Conservation (phyloP, 805 yeast genomes). For the Ogataea polymorpha region DNA sequence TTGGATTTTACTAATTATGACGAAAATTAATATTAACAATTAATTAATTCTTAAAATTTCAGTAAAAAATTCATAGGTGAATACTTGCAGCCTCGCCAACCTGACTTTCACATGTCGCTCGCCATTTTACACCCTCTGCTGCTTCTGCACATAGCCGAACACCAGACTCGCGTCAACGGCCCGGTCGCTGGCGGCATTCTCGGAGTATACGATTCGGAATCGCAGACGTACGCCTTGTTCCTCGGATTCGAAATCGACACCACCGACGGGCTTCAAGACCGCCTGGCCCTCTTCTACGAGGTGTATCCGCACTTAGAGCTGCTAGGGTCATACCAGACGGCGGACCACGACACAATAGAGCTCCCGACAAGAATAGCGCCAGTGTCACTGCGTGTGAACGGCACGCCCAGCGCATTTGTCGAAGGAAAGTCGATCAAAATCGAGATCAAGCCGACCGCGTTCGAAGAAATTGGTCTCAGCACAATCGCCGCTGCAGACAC, state of each 20-base stretch:
- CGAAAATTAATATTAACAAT: not conserved
- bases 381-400: not conserved
- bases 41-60: not conserved
- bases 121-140: conserved; percentile 17
- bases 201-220: conserved; percentile 11
- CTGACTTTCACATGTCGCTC: not conserved
- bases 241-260: conserved; percentile 14
- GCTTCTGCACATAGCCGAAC: conserved; percentile 16
- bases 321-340: conserved; percentile 23
- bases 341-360: not conserved
- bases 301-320: conserved; percentile 24
- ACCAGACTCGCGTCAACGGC: conserved; percentile 3
- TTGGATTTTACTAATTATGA: not conserved
- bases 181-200: conserved; percentile 15
- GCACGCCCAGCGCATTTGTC: not conserved
- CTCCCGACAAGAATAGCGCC: not conserved
- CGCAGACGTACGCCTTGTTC: conserved; percentile 8
- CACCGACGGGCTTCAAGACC: conserved; percentile 4
- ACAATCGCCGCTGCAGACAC: conserved; percentile 10
- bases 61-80: no score
- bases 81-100: no score
- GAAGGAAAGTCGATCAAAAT: not conserved
- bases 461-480: conserved; percentile 16
- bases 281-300: conserved; percentile 20
- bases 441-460: conserved; percentile 14